Evolutionary conservation across 2,329 filamentous ascomycete genomes (phyloP), one percentile per base, ranked within the genome.

Genomic region (Cylindrodendrum hubeiense): DNA sequence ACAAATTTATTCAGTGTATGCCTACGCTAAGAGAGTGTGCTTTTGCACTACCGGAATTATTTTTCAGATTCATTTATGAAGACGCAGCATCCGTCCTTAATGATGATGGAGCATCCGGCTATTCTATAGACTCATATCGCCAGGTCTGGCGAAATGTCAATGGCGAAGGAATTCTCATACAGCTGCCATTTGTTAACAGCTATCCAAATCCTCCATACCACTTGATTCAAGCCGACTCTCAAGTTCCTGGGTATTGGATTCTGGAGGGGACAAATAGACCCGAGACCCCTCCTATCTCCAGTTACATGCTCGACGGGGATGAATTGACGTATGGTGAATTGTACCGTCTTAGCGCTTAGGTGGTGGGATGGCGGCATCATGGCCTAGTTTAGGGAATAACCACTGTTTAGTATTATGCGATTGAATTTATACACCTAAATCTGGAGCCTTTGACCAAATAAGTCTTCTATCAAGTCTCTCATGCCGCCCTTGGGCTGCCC

Each of bases 121-220:
- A n/a, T n/a, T n/a, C n/a, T 21, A 22, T 9, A 5, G 33, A 57
- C 2, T 63, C 60, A 17, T 57, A 58, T 46, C 46, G 53, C 2
- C 60, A 63, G 37, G 28, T 58, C 12, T 63, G 60, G 60, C 34
- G 46, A 7, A 10, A 15, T 2, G 15, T 47, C 15, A 21, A 52
- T 17, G 52, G 60, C 2, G n/a, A 57, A 24, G 15, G 37, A 21
- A 37, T 21, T n/a, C 47, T 46, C n/a, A 28, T 63, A 26, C 44
- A 28, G 26, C 9, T 63, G 10, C 60, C 60, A 4, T 63, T 34
- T 37, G 46, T 52, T 19, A 34, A 63, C 47, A 63, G 60, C 39
- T 63, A 63, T 46, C 60, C 60, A 19, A 33, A 34, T 41, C 60
- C 37, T 41, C 37, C 37, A 37, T 43, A 55, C 24, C 52, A 55